Evolutionary conservation across 176 grass and related monocot species (phyloP), one percentile per base, ranked within the genome.

Genomic region (Oryza punctata): DNA sequence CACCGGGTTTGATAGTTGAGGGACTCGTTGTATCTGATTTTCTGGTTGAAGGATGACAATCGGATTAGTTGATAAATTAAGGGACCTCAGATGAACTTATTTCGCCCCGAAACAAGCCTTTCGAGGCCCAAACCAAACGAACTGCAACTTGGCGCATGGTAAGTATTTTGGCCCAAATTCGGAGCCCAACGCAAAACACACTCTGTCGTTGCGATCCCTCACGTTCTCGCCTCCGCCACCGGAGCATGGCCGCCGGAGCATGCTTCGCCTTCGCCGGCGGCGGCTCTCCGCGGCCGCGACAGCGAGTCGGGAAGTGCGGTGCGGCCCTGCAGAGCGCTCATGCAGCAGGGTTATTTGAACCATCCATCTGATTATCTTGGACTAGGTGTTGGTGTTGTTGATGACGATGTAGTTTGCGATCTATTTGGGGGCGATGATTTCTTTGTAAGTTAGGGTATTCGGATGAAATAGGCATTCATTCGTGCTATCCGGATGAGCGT

Each of bases 171-270:
- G 47, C 75, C 66, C 19, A 61, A 8, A n/a, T 40, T 3, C 14
- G 1, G 44, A 25, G 41, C 6, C 13, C 47, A 50, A 18, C 5
- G 15, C 15, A 50, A 50, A 18, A 18, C 16, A 18, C n/a, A n/a
- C n/a, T n/a, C n/a, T n/a, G n/a, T n/a, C n/a, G n/a, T n/a, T n/a
- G n/a, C n/a, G n/a, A n/a, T n/a, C n/a, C n/a, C 49, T 18, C 33
- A 29, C 28, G 28, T 29, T 29, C 28, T 29, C 28, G 28, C 28
- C 28, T 29, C 28, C 28, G 28, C n/a, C 59, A 37, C 57, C 59
- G 59, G 49, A 12, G 37, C 74, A 78, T 78, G 83, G n/a, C n/a
- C 59, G 59, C 57, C 59, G 59, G 49, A 12, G 37, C 74, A 78
- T 78, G 83, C 50, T 26, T 59, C 16, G 12, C 49, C 50, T 0